Evolutionary conservation across 1,284 basidiomycete species (phyloP), one percentile per base, ranked within the genome.

Genomic region (Xerocomus nothofagi): DNA sequence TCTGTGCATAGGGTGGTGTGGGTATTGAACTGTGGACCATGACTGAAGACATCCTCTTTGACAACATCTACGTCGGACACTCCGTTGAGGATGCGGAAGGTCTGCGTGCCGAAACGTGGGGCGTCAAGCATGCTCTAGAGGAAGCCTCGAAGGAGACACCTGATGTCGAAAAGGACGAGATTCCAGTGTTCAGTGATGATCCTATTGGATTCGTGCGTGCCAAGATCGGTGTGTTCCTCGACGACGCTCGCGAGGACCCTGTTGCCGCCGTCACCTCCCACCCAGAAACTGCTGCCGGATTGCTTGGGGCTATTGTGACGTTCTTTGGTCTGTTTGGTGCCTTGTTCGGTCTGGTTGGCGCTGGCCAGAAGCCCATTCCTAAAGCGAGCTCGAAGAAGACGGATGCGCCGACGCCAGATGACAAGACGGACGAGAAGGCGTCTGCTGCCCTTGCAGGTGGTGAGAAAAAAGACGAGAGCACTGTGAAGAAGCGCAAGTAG

Each of bases 1-100:
- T 49, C 18, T 44, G 38, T 15, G 0, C 39, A n/a, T 53, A 88
- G 82, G 91, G 90, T 58, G 95, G 93, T 74, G 81, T 98, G 58
- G 94, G 94, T 68, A 94, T 98, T 56, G 94, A 98, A 73, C 84
- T 98, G 63, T 98, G 94, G 94, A 95, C 93, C 49, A 98, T 98
- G 95, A 95, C 93, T 41, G 93, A 97, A 73, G 91, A 95, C 68
- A 97, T 97, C 61, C 82, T 97, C 62, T 97, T 94, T 71, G 85
- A 93, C 74, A 94, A 97, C 79, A 84, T 98, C 65, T 98, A 93
- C 76, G 73, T 98, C 55, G 93, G 93, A 53, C 86, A 93, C 77
- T 93, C 92, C 27, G 69, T 81, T 51, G 81, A 82, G 41, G 90
- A 95, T 57, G 94, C 94, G 59, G 84, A 88, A 70, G 72, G 74